A percentile compares a stretch with the other conserved stretches of the same genome.
Evolutionary conservation across 31 red algal species (phyloP).

Genomic region (Porphyra umbilicalis): DNA sequence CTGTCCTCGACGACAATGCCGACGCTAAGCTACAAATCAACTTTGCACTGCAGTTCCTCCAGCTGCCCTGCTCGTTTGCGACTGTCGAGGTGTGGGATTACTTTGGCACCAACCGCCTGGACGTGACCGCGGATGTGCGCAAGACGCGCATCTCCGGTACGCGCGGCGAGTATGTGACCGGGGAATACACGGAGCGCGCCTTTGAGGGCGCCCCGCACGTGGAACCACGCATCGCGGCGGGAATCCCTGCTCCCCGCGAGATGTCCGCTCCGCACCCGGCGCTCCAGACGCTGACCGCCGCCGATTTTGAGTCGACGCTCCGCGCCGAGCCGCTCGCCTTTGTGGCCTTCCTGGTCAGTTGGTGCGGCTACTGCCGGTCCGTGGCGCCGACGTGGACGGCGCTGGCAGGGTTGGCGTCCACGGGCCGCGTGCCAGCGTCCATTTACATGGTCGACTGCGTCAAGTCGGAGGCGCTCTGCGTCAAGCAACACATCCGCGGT

Average conservation of each 20-base stretch:
- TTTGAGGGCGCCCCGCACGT: background rate
- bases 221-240: background rate
- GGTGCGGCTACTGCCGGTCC: constrained; percentile 59
- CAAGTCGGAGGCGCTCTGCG: constrained; percentile 56
- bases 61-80: constrained; percentile 64
- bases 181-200: background rate
- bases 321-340: constrained; percentile 54
- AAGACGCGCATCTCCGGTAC: background rate
- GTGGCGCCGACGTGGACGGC: constrained; percentile 62
- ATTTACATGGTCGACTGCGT: constrained; percentile 72
- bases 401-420: constrained; percentile 53
- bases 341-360: constrained; percentile 58
- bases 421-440: constrained; percentile 49
- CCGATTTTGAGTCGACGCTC: constrained; percentile 51
- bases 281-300: constrained; percentile 20
- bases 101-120: constrained; percentile 65
- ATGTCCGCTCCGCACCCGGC: background rate
- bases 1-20: constrained; percentile 64
- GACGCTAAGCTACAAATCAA: constrained; percentile 55
- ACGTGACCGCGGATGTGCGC: constrained; percentile 32
- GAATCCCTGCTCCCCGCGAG: background rate
- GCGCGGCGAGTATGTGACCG: background rate
- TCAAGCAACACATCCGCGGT: constrained; percentile 37
- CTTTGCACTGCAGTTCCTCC: constrained; percentile 35
- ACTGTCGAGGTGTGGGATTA: constrained; percentile 68